Conservation (phyloP, 1,284 basidiomycete species). For the Jaminaea rosea region DNA sequence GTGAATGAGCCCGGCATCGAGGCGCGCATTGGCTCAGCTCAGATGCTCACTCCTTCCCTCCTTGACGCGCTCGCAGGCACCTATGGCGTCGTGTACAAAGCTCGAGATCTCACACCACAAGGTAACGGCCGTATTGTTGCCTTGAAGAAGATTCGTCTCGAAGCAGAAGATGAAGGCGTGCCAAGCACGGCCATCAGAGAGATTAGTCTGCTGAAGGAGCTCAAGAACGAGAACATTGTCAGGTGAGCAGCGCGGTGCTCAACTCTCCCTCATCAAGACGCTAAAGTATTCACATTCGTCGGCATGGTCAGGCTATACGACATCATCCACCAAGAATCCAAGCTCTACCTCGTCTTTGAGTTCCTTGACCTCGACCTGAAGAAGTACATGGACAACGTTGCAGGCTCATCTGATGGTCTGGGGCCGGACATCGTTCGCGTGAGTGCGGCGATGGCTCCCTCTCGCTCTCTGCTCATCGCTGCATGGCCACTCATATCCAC, state of each 20-base stretch:
- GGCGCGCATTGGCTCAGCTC: background rate
- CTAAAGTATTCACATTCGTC: background rate
- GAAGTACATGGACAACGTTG: slow-evolving; percentile 74
- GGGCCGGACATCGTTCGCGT: slow-evolving; percentile 75
- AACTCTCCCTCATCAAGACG: slow-evolving; percentile 6
- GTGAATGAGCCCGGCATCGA: slow-evolving; percentile 10
- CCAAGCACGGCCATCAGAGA: slow-evolving; percentile 95
- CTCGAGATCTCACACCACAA: slow-evolving; percentile 57
- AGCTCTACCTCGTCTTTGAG: slow-evolving; percentile 94
- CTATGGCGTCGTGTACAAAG: slow-evolving; percentile 86
- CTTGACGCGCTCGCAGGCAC: slow-evolving; percentile 59
- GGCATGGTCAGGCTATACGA: slow-evolving; percentile 69
- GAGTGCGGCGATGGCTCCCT: slow-evolving; percentile 26
- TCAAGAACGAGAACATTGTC: slow-evolving; percentile 94
- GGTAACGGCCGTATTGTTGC: slow-evolving; percentile 50
- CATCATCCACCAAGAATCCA: slow-evolving; percentile 93
- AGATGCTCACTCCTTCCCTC: background rate
- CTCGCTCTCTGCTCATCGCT: background rate
- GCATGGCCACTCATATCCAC: background rate
- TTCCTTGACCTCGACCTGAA: slow-evolving; percentile 90
- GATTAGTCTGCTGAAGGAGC: slow-evolving; percentile 91
- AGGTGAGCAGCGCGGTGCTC: slow-evolving; percentile 29
- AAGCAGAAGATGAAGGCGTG: slow-evolving; percentile 95
- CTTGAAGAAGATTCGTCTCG: slow-evolving; percentile 89
- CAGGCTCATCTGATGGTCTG: slow-evolving; percentile 53